phyloP scores from a whole-genome alignment of 371 early-diverging fungal genomes.

The Syncephalastrum monosporum region DNA sequence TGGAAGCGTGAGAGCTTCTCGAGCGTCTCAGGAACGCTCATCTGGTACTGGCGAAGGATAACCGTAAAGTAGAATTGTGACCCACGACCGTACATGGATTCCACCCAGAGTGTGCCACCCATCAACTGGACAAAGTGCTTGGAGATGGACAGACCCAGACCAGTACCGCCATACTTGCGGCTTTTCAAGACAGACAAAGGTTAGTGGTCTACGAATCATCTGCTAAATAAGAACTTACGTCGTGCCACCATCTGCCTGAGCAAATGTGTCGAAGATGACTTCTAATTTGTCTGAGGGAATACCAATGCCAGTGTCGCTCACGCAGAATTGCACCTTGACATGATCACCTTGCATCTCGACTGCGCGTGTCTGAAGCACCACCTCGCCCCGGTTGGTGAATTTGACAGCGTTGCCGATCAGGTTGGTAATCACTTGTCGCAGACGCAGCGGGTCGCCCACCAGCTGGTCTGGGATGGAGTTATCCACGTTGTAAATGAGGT shows the following conservation, averaged over 20 bases:
- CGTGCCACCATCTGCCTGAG: constrained; percentile 76
- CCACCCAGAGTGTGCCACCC: constrained; percentile 70
- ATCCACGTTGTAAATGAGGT: constrained; percentile 57
- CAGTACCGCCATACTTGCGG: constrained; percentile 34
- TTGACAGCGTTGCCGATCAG: constrained; percentile 79
- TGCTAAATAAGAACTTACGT: constrained; percentile 28
- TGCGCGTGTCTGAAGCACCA: constrained; percentile 49
- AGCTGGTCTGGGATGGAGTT: constrained; percentile 59
- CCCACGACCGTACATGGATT: constrained; percentile 65
- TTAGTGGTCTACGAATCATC: not conserved
- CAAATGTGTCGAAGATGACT: constrained; percentile 74
- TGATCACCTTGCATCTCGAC: constrained; percentile 35
- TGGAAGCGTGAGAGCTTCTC: constrained; percentile 48
- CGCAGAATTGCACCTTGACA: constrained; percentile 61
- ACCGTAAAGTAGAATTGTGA: constrained; percentile 74
- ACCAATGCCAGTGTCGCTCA: constrained; percentile 81
- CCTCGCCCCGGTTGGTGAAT: constrained; percentile 70
- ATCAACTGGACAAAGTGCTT: constrained; percentile 53
- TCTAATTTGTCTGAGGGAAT: constrained; percentile 66
- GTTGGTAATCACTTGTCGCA: constrained; percentile 75
- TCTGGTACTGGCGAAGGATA: constrained; percentile 41
- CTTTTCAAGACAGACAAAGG: not conserved
- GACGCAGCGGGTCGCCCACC: constrained; percentile 68
- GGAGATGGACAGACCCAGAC: constrained; percentile 60
- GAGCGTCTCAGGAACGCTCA: constrained; percentile 35